phyloP scores from a whole-genome alignment of 805 yeast species.

The Wickerhamiella dianesei region DNA sequence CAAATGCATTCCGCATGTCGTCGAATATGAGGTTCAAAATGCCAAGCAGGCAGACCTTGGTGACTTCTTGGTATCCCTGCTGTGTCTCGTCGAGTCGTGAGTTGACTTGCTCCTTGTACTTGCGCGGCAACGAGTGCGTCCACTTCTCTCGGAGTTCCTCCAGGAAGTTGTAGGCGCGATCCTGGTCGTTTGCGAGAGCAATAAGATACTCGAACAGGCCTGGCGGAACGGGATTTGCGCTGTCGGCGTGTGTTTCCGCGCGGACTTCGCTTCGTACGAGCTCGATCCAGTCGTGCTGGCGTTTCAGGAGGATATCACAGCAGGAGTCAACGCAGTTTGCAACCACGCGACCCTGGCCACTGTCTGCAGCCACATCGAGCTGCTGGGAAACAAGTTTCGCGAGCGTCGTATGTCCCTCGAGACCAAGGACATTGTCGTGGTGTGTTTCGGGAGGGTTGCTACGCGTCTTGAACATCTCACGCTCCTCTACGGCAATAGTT shows the following conservation, averaged over 20 bases:
- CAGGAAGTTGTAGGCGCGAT: conserved; percentile 51
- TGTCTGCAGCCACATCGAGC: conserved; percentile 73
- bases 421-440: conserved; percentile 46
- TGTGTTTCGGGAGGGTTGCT: conserved; percentile 60
- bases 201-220: conserved; percentile 71
- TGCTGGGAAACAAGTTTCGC: conserved; percentile 80
- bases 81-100: conserved; percentile 47
- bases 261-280: conserved; percentile 34
- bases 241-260: conserved; percentile 24
- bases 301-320: conserved; percentile 41
- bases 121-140: conserved; percentile 50
- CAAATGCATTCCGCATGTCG: conserved; percentile 52
- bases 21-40: conserved; percentile 50
- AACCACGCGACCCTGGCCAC: conserved; percentile 66
- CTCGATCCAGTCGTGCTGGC: conserved; percentile 51
- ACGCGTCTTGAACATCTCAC: conserved; percentile 48
- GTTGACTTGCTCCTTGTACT: conserved; percentile 46
- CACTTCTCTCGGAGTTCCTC: conserved; percentile 58
- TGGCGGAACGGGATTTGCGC: conserved; percentile 33
- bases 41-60: conserved; percentile 47
- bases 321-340: conserved; percentile 68
- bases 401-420: conserved; percentile 68
- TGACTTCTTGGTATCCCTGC: conserved; percentile 67
- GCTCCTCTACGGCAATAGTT: conserved; percentile 55
- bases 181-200: conserved; percentile 76